Conservation (phyloP, 208 protist species). For the Crithidia acanthocephali region DNA sequence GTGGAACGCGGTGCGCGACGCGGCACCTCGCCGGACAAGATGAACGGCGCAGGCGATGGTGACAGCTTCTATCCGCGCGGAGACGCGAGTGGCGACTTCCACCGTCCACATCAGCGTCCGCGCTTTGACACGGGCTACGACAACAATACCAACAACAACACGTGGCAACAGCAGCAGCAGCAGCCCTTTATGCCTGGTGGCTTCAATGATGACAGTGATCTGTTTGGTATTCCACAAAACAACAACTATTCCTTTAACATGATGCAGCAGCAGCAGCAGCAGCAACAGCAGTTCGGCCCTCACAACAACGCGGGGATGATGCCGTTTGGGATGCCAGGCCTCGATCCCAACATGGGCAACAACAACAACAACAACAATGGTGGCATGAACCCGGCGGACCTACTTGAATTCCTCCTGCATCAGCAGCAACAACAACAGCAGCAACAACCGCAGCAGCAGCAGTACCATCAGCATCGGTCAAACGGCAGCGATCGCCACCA, state of each 20-base stretch:
- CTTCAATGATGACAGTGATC: neutral
- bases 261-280: slow-evolving; percentile 1
- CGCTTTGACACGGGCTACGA: neutral
- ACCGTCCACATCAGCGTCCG: slow-evolving; percentile 1
- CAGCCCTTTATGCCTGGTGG: neutral
- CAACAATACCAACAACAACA: slow-evolving; percentile 1
- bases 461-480: neutral
- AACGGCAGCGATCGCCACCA: neutral
- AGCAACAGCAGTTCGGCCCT: slow-evolving; percentile 1
- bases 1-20: slow-evolving; percentile 2
- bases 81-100: slow-evolving; percentile 1
- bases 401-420: slow-evolving; percentile 35
- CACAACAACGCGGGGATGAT: slow-evolving; percentile 5
- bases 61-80: neutral
- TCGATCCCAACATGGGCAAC: neutral
- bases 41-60: neutral
- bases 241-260: slow-evolving; percentile 2
- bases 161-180: slow-evolving; percentile 28
- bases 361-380: slow-evolving; percentile 9
- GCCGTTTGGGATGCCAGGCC: slow-evolving; percentile 17
- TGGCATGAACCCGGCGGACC: slow-evolving; percentile 20
- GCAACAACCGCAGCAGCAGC: neutral
- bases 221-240: neutral
- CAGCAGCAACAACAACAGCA: slow-evolving; percentile 34
- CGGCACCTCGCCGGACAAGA: neutral